Evolutionary conservation across 2,329 filamentous ascomycete species (phyloP), one percentile per base, ranked within the genome.

Genomic region (Dichotomopilus funicola): DNA sequence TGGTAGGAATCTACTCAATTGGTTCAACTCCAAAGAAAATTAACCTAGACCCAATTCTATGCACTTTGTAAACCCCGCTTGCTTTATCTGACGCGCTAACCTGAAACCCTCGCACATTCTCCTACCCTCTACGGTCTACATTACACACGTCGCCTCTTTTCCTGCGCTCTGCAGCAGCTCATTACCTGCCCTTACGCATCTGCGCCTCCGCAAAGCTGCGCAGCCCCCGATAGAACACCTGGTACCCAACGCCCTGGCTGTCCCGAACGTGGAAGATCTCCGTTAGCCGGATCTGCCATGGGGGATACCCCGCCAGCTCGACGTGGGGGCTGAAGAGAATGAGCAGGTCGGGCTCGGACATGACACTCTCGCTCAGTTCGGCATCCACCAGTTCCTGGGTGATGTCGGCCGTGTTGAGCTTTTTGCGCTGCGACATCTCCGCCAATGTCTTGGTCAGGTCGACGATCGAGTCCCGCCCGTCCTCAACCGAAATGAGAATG

Each of bases 361-460:
- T 94, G 58, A 95, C 85, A 51, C 80, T 82, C 66, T 86, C 82
- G 11, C 76, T 87, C 50, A 99, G 79, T 72, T 99, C 94, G 4
- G 89, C 88, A 66, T 97, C 91, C 51, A 99, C 85, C 50, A 99
- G 75, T 60, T 96, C 89, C 50, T 81, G 79, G 55, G 85, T 91
- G 66, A 99, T 91, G 68, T 99, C 91, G 36, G 83, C 78, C 0
- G 89, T 81, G 1, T 82, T 82, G 11, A 99, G 79, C 72, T 96
- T 96, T 56, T 85, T 85, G 63, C 86, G 85, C 71, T 97, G 94
- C 6, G 90, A 88, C 94, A 99, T 97, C 67, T 96, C 89, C 5
- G 92, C 83, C 27, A 99, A 78, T 1, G 95, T 97, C 67, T 91
- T 90, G 43, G 94, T 99, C 46, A 99, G 80, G 70, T 99, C 94